phyloP scores from a whole-genome alignment of 768 basidiomycete species.

The Tremella yokohamensis region DNA sequence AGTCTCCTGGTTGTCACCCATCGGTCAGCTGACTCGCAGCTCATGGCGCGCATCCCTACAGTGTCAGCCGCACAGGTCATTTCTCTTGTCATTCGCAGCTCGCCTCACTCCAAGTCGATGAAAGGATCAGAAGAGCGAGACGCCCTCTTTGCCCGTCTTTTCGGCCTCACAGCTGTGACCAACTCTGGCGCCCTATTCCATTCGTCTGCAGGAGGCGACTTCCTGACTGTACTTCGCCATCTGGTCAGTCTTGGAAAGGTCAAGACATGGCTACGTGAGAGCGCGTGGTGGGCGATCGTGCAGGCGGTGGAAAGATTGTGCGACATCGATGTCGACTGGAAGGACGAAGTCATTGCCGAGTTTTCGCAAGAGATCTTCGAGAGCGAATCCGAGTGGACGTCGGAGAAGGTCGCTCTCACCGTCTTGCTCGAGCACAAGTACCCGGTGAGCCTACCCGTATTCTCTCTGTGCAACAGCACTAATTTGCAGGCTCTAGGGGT shows the following conservation, averaged over 20 bases:
- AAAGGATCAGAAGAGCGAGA: conserved; percentile 91
- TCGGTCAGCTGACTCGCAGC: conserved; percentile 53
- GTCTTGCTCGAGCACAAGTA: conserved; percentile 64
- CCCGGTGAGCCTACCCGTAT: conserved; percentile 52
- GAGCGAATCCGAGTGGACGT: conserved; percentile 64
- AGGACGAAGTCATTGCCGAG: conserved; percentile 60
- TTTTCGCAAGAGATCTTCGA: conserved; percentile 59
- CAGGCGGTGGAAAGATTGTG: conserved; percentile 63
- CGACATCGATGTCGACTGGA: conserved; percentile 66
- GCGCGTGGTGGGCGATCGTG: conserved; percentile 77
- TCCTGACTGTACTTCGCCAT: conserved; percentile 59
- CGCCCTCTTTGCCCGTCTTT: conserved; percentile 82
- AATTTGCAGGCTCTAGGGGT: conserved; percentile 58
- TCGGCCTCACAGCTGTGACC: conserved; percentile 79
- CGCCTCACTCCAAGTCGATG: conserved; percentile 70
- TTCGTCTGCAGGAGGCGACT: conserved; percentile 62
- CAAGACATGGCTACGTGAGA: conserved; percentile 87
- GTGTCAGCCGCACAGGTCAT: conserved; percentile 74
- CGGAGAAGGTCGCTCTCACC: conserved; percentile 80
- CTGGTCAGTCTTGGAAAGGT: conserved; percentile 70
- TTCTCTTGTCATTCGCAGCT: conserved; percentile 67
- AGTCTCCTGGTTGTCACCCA: not conserved
- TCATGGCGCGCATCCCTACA: conserved; percentile 72
- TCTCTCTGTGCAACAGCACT: not conserved
- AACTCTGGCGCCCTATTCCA: conserved; percentile 76